These are phyloP conservation scores for Nothophoma quercina DNA, from an alignment of 2,329 filamentous ascomycete species.

Conservation along the genomic window DNA sequence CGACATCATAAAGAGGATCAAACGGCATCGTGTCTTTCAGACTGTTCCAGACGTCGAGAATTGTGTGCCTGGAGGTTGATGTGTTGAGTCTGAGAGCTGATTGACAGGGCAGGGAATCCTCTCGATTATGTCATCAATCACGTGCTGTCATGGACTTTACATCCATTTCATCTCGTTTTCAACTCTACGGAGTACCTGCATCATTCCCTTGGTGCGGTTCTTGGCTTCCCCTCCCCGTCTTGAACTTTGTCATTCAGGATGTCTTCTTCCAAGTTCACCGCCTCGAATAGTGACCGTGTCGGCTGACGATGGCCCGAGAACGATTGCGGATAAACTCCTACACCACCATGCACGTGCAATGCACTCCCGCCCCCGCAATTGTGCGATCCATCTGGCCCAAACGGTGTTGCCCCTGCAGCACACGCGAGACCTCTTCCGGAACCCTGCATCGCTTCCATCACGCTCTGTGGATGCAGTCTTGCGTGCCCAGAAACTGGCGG, in stretches of 20 bases:
- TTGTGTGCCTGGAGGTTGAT: too few species aligned
- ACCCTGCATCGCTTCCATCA: conserved; percentile 15
- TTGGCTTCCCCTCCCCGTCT: background rate
- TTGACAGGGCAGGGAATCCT: too few species aligned
- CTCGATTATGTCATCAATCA: background rate
- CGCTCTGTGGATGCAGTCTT: conserved; percentile 20
- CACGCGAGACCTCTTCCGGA: conserved; percentile 9
- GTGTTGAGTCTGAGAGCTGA: too few species aligned
- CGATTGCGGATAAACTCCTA: conserved; percentile 20
- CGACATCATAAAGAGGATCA: too few species aligned
- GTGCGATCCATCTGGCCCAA: conserved; percentile 1
- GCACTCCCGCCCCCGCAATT: conserved; percentile 21
- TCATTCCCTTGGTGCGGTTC: background rate
- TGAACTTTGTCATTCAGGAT: background rate
- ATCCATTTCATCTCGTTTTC: background rate
- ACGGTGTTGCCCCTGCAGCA: conserved; percentile 19
- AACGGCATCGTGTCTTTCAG: too few species aligned
- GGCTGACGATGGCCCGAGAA: conserved; percentile 20
- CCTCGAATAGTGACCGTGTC: conserved; percentile 8
- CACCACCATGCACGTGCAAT: conserved; percentile 13
- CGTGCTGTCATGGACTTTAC: background rate
- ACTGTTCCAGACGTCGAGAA: too few species aligned
- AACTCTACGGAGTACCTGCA: background rate
- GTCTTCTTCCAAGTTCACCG: background rate
- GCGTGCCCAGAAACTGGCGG: conserved; percentile 21